Evolutionary conservation across 169 alveolate genomes (phyloP), one percentile per base, ranked within the genome.

Genomic region (Eimeria necatrix): DNA sequence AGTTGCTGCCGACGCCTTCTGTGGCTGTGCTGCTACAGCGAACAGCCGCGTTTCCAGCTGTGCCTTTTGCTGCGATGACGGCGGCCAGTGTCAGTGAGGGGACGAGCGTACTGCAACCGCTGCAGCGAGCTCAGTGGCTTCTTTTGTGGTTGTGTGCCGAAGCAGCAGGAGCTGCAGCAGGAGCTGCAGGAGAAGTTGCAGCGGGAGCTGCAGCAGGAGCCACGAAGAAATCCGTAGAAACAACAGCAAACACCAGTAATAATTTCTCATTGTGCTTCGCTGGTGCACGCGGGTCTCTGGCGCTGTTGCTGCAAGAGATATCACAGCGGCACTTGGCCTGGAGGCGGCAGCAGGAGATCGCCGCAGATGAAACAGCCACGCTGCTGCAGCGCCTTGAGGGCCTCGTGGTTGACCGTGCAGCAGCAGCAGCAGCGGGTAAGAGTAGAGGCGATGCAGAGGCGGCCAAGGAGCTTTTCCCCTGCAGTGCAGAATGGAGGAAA

Each of bases 121-220:
- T 85, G 22, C 81, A 60, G 93, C 64, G 93, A 41, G 81, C 20
- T 41, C 93, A 85, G 76, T 85, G 93, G 93, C 53, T 85, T 78
- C 64, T 85, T 49, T 61, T 85, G 68, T 85, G 93, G 93, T 56
- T 85, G 22, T 80, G 93, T 26, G 93, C 93, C 41, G 93, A 85
- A 52, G 93, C 93, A 46, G 61, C 76, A 59, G 81, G 81, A 5
- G 81, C 81, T 20, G 81, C 92, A 60, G 93, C 93, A 56, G 78
- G 49, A 24, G 91, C 76, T 14, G 64, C 89, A 6, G 64, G 18
- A n/a, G 48, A 22, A 73, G 46, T 46, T 18, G 64, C 87, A 68
- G 80, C 80, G 22, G 46, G 16, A 5, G 81, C 61, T 20, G 81
- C 92, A 56, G 81, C 92, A 56, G 78, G 49, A 24, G 91, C 76